Percentiles rank a stretch among this genome's conserved stretches.
These are phyloP conservation scores for Pachyrhizus erosus DNA, from an alignment of 306 rosid genomes.

Conservation along the genomic window DNA sequence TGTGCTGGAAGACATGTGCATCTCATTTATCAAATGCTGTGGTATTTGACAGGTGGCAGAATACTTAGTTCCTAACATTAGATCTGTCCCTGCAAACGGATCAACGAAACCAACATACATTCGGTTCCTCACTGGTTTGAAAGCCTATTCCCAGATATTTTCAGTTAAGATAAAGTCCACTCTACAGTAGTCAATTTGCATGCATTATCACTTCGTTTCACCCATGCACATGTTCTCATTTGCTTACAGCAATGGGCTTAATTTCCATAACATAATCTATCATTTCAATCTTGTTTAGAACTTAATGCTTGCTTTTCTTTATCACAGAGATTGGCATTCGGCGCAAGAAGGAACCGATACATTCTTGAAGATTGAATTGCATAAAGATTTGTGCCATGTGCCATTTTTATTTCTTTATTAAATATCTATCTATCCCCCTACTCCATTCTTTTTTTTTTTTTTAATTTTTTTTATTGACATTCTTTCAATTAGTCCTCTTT, in stretches of 20 bases:
- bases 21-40: neutral
- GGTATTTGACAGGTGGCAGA: slow-evolving; percentile 77
- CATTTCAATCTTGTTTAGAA: slow-evolving; percentile 17
- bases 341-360: slow-evolving; percentile 91
- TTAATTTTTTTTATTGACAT: neutral
- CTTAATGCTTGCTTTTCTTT: slow-evolving; percentile 33
- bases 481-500: neutral
- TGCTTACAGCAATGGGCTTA: neutral
- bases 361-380: slow-evolving; percentile 75
- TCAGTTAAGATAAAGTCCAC: slow-evolving; percentile 68
- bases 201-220: slow-evolving; percentile 16
- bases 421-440: neutral
- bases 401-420: neutral
- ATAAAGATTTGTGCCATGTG: slow-evolving; percentile 21
- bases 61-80: slow-evolving; percentile 79
- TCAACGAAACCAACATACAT: slow-evolving; percentile 84
- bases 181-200: slow-evolving; percentile 6
- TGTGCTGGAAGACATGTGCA: neutral
- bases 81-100: slow-evolving; percentile 71
- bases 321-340: slow-evolving; percentile 85
- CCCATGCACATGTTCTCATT: neutral
- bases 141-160: slow-evolving; percentile 93
- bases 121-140: slow-evolving; percentile 88
- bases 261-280: neutral
- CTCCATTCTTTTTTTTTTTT: neutral